These are phyloP conservation scores for Cardamine resedifolia DNA, from an alignment of 345 rosid genomes.

Conservation along the genomic window DNA sequence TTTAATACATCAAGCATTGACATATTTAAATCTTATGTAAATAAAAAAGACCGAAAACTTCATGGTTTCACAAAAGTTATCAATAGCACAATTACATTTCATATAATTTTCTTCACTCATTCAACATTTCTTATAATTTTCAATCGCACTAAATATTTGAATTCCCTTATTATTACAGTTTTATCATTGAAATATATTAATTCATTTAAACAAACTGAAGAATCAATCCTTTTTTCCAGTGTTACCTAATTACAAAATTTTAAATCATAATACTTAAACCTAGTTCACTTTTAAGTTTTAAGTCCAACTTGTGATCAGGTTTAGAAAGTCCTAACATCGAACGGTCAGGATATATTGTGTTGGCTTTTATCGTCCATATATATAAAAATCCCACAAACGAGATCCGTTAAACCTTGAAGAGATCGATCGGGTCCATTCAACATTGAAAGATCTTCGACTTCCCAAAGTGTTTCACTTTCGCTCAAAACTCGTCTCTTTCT, in stretches of 20 bases:
- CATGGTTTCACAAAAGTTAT: background rate
- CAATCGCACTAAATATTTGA: background rate
- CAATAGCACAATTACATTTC: background rate
- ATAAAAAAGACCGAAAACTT: background rate
- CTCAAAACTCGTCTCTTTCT: background rate
- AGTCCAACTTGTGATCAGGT: background rate
- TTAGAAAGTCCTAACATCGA: background rate
- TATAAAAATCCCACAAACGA: background rate
- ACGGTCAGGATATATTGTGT: constrained; percentile 11
- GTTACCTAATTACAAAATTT: background rate
- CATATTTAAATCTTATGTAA: background rate
- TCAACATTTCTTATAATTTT: background rate
- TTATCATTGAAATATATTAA: too few relatives aligned
- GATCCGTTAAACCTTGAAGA: constrained; percentile 15
- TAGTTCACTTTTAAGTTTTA: background rate
- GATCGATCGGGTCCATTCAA: background rate
- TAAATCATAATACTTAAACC: background rate
- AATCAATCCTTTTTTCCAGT: background rate
- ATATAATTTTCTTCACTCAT: background rate
- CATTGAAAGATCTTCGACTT: constrained; percentile 25
- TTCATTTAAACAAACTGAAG: background rate
- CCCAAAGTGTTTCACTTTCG: constrained; percentile 4
- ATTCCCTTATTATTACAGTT: background rate
- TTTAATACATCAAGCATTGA: background rate
- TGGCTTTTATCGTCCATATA: background rate